These are phyloP conservation scores for Globisporangium solare DNA, from an alignment of 352 stramenopile genomes.

Conservation along the genomic window DNA sequence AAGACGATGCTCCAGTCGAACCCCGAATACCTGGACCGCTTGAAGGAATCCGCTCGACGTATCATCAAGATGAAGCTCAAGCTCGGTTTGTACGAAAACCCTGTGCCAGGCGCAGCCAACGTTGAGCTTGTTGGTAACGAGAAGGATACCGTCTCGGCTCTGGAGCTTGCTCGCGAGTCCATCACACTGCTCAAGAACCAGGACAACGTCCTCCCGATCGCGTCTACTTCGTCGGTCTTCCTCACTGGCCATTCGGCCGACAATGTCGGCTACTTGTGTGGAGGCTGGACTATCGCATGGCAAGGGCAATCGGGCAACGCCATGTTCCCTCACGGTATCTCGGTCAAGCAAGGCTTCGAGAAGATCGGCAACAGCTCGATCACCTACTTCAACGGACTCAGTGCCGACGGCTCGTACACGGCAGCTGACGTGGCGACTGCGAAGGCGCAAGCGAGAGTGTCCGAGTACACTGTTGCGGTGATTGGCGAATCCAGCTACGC, in stretches of 20 bases:
- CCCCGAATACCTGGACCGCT: constrained; percentile 31
- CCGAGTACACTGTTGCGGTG: constrained; percentile 49
- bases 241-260: constrained; percentile 65
- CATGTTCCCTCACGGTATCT: constrained; percentile 36
- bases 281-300: constrained; percentile 85
- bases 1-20: constrained; percentile 31
- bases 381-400: constrained; percentile 47
- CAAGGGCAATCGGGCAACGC: constrained; percentile 70
- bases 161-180: constrained; percentile 72
- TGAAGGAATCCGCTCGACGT: constrained; percentile 51
- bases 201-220: constrained; percentile 44
- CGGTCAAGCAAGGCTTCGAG: constrained; percentile 49
- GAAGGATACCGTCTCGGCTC: constrained; percentile 44
- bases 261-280: constrained; percentile 66
- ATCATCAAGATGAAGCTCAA: constrained; percentile 72
- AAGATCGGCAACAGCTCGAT: constrained; percentile 22
- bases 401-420: constrained; percentile 49
- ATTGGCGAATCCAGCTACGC: no score
- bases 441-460: constrained; percentile 39
- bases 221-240: constrained; percentile 25
- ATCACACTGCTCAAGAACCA: constrained; percentile 87
- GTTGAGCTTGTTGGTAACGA: constrained; percentile 42
- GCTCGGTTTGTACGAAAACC: constrained; percentile 65
- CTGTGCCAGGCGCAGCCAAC: constrained; percentile 40
- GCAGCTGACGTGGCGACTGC: constrained; percentile 40